phyloP scores from a whole-genome alignment of 1,284 basidiomycete species.

The Trametes sp. region DNA sequence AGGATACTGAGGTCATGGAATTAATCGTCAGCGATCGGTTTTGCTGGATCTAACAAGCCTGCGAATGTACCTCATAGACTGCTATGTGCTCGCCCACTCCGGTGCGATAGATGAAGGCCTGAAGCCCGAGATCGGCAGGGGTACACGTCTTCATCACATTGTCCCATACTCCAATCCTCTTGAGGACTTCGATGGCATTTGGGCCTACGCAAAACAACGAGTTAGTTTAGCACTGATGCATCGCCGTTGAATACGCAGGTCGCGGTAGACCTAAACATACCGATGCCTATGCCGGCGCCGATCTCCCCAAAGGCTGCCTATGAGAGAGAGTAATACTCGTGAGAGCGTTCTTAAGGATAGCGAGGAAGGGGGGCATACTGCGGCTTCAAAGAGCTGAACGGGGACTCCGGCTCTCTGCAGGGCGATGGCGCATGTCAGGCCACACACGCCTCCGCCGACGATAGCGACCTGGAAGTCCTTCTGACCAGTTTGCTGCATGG shows the following conservation, averaged over 20 bases:
- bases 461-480: conserved; percentile 58
- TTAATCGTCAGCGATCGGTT: neutral
- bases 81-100: conserved; percentile 9
- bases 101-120: conserved; percentile 40
- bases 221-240: neutral
- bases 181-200: conserved; percentile 55
- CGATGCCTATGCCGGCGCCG: conserved; percentile 61
- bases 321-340: neutral
- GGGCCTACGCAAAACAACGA: conserved; percentile 48
- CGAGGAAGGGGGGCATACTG: conserved; percentile 47
- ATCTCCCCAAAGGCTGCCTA: conserved; percentile 57
- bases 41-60: too few relatives aligned
- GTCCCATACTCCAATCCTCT: conserved; percentile 54
- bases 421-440: conserved; percentile 54
- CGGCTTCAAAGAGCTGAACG: conserved; percentile 60
- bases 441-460: conserved; percentile 62
- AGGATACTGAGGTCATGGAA: neutral
- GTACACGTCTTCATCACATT: conserved; percentile 48
- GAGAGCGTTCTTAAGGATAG: too few relatives aligned
- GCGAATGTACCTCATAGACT: conserved; percentile 3
- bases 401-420: conserved; percentile 51
- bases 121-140: conserved; percentile 42
- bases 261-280: too few relatives aligned
- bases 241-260: neutral
- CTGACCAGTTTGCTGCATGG: neutral